Base-by-base conservation (phyloP, 1,284 basidiomycete species). In the Kalmanozyma brasiliensis region DNA sequence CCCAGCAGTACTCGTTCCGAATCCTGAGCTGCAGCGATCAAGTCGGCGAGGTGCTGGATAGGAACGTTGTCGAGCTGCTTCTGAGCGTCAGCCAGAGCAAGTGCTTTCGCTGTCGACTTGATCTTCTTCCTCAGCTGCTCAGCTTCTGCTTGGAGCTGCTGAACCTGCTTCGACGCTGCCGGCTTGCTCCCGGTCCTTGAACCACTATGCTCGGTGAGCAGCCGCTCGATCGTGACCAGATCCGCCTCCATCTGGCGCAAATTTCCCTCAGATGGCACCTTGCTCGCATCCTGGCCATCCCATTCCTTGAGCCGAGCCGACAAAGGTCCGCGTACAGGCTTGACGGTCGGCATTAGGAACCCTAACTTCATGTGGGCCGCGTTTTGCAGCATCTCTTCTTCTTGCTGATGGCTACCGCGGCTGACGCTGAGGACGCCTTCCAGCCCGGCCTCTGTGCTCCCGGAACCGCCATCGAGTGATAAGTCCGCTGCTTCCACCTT, bases 281-380 rank as follows among this genome's bases (percentile, higher is more conserved):
- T 67, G 17, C 56, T 43, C 1, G 64, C 55, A 26, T 65, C 53
- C 45, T 74, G 73, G 4, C 56, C 73, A 42, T 74, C 64, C 73
- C 73, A 74, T 16, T 44, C 22, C 20, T 40, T 45, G 26, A 44
- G 23, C 19, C 40, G 44, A 3, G 37, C 37, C 7, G 48, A 43
- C 0, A 57, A 19, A 8, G 73, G 73, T 16, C 73, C 73, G 17
- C 69, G 60, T 19, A 41, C 40, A 1, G 69, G 73, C 33, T 74
- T 74, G 2, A 40, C 22, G 26, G 32, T 53, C 30, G 65, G 65
- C 42, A 40, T 16, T 8, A 68, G 41, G 26, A 63, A 68, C 13
- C 16, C 30, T 2, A 68, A 17, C 24, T 45, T 46, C 49, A 45
- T 47, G 35, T 68, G 61, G 8, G 45, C 34, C 10, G 42, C 43